These are phyloP conservation scores for Penicillium flavigenum DNA, from an alignment of 495 filamentous ascomycete species.

Conservation along the genomic window DNA sequence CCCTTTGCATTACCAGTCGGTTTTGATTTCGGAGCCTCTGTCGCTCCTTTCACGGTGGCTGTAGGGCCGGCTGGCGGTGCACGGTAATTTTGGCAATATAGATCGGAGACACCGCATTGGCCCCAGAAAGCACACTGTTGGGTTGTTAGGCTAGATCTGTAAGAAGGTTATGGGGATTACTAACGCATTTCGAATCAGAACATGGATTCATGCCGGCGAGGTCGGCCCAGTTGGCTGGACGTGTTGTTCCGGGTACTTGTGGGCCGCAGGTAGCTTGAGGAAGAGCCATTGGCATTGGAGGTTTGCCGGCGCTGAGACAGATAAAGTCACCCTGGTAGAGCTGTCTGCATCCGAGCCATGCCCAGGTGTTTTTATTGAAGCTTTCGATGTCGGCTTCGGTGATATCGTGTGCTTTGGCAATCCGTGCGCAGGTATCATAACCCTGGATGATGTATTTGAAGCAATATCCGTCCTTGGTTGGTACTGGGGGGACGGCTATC, in stretches of 20 bases:
- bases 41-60: not conserved
- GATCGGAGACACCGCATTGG: not conserved
- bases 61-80: not conserved
- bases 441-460: conserved; percentile 6
- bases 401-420: conserved; percentile 13
- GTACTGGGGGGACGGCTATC: not conserved
- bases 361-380: conserved; percentile 15
- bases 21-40: not conserved
- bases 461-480: not conserved
- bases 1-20: not conserved
- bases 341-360: conserved; percentile 17
- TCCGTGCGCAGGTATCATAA: conserved; percentile 8
- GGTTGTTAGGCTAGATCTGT: not conserved
- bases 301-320: conserved; percentile 8
- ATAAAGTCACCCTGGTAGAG: conserved; percentile 20
- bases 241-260: conserved; percentile 22
- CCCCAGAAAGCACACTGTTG: conserved; percentile 7
- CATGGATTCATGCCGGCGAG: conserved; percentile 20
- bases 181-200: conserved; percentile 13
- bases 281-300: conserved; percentile 23
- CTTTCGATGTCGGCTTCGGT: conserved; percentile 18
- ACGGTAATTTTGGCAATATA: not conserved
- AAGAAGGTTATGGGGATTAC: not conserved
- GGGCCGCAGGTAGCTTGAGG: conserved; percentile 22
- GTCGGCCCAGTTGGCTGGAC: conserved; percentile 13